phyloP scores from a whole-genome alignment of 1,284 basidiomycete species.

The Ustilago hordei region DNA sequence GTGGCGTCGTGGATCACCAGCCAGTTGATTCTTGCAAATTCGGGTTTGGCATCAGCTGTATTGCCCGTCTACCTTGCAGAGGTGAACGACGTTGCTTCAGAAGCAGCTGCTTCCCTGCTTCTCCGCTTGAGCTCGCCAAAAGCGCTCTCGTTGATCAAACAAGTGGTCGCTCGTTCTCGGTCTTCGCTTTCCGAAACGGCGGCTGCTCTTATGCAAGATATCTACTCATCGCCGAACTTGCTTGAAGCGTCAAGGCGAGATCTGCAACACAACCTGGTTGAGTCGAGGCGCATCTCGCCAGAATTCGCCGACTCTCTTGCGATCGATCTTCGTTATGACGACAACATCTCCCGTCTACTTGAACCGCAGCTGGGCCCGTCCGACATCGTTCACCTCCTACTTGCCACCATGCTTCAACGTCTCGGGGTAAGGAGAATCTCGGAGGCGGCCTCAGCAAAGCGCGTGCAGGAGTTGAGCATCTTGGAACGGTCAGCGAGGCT shows the following conservation, averaged over 20 bases:
- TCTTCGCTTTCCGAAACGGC: slow-evolving; percentile 8
- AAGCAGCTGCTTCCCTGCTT: slow-evolving; percentile 25
- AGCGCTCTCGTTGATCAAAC: slow-evolving; percentile 18
- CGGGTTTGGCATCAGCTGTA: slow-evolving; percentile 26
- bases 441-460: slow-evolving; percentile 34
- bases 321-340: slow-evolving; percentile 43
- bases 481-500: slow-evolving; percentile 44
- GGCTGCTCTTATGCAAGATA: slow-evolving; percentile 20
- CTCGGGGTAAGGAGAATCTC: slow-evolving; percentile 13
- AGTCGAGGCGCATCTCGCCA: slow-evolving; percentile 14
- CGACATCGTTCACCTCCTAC: slow-evolving; percentile 22
- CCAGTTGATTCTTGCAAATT: slow-evolving; percentile 29
- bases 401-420: slow-evolving; percentile 28
- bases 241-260: slow-evolving; percentile 7
- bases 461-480: slow-evolving; percentile 39
- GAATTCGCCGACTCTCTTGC: slow-evolving; percentile 26
- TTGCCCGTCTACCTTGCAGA: slow-evolving; percentile 23
- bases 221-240: slow-evolving; percentile 10
- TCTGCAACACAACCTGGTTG: slow-evolving; percentile 11
- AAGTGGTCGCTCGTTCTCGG: slow-evolving; percentile 12
- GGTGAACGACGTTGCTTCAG: slow-evolving; percentile 7
- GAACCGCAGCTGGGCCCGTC: slow-evolving; percentile 6
- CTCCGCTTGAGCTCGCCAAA: slow-evolving; percentile 28
- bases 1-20: slow-evolving; percentile 30
- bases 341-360: slow-evolving; percentile 27